Percentiles rank a stretch among this genome's conserved stretches.
Evolutionary conservation across 768 basidiomycete species (phyloP).

Genomic region (Leccinum disarticulatum): DNA sequence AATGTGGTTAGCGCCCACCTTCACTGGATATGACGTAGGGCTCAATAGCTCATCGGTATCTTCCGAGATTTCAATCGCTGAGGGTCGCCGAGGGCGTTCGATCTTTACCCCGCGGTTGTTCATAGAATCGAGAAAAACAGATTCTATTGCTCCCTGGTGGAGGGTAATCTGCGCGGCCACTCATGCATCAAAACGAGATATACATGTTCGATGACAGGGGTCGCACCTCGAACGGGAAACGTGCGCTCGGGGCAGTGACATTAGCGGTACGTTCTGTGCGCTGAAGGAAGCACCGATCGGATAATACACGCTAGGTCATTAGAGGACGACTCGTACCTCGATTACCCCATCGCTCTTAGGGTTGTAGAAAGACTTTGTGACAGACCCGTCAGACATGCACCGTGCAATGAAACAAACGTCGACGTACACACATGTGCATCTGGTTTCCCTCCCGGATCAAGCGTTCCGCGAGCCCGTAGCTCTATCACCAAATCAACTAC

Average conservation of each 20-base stretch:
- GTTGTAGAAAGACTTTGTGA: not conserved
- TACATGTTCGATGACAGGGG: not conserved
- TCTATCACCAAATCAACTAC: not conserved
- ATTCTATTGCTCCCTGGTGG: not conserved
- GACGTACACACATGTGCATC: not conserved
- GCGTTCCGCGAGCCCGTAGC: not conserved
- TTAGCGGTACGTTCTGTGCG: not conserved
- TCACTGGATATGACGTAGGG: not conserved
- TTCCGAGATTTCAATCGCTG: not conserved
- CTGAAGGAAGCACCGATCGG: not conserved
- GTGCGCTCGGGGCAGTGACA: not conserved
- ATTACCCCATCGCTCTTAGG: not conserved
- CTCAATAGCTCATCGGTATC: not conserved
- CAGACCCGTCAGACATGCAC: not conserved
- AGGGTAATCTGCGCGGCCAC: not conserved
- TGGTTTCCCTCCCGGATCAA: not conserved
- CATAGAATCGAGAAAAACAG: not conserved
- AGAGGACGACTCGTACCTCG: not conserved
- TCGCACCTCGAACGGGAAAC: not conserved
- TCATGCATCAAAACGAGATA: not conserved
- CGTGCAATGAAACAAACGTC: not conserved
- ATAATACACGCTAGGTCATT: not conserved
- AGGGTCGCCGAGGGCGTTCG: not conserved
- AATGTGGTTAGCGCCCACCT: not conserved
- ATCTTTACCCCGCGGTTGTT: not conserved